Base-by-base conservation (phyloP, 805 yeast genomes). In the Yarrowia sp. region DNA sequence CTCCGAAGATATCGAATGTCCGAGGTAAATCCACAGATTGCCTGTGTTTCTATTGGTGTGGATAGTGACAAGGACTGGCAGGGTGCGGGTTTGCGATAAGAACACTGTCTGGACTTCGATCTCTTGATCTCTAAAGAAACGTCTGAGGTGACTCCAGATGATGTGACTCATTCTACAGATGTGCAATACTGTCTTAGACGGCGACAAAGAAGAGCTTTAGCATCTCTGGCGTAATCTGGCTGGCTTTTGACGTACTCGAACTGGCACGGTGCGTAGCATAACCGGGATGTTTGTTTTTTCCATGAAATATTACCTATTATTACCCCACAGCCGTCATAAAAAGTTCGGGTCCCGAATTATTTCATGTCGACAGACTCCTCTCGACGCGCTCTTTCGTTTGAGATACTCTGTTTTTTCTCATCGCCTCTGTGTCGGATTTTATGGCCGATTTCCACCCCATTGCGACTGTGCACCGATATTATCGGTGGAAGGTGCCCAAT, bases 321-420 rank as follows among this genome's bases (percentile, higher is more conserved):
- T 44, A 18, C 32, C 49, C 49, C 49, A 44, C 49, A 44, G 33
- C 4, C 32, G 12, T 16, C 22, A 27, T 6, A 12, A 9, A n/a
- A n/a, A 16, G 49, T 4, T n/a, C 14, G 6, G 5, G n/a, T 27
- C 16, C n/a, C n/a, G n/a, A n/a, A n/a, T n/a, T n/a, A n/a, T 3
- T 0, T 44, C 25, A 24, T 44, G 29, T 19, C 51, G 13, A 13
- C 18, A 7, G 7, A 12, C 2, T 29, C 51, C 21, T 8, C 18
- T 13, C 21, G 16, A 6, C 16, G 21, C 18, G 51, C 51, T 19
- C 35, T 13, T 29, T 29, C 35, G 10, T 44, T 44, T 29, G 29
- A 44, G 51, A 44, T 44, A 44, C 51, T 44, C 51, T n/a, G 18
- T 44, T 27, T 44, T 44, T 18, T 18, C 24, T 29, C 35, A 44